Percentiles rank a stretch among this genome's conserved stretches.
These are phyloP conservation scores for Ogataea nonfermentans DNA, from an alignment of 805 yeast species.

Conservation along the genomic window DNA sequence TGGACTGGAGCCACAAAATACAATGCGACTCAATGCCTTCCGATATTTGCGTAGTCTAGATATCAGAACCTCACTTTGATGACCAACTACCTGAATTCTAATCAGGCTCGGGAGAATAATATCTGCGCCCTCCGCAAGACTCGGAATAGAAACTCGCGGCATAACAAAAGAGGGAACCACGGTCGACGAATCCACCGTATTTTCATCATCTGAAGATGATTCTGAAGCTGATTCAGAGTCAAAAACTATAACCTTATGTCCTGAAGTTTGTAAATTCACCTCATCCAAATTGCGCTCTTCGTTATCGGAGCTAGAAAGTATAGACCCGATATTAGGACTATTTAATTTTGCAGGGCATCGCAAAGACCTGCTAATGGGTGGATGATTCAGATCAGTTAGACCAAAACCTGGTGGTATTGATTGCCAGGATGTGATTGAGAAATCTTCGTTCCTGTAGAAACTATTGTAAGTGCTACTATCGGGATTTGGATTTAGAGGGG, in stretches of 20 bases:
- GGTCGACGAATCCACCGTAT: conserved; percentile 29
- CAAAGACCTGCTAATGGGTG: conserved; percentile 3
- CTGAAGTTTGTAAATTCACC: conserved; percentile 8
- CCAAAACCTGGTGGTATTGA: conserved; percentile 22
- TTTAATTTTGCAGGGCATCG: conserved; percentile 9
- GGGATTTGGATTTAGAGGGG: conserved; percentile 3
- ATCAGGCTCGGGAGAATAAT: conserved; percentile 6
- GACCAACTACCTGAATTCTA: conserved; percentile 31
- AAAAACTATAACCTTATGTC: conserved; percentile 25
- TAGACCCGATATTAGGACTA: conserved; percentile 31
- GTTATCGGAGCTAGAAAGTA: conserved; percentile 35
- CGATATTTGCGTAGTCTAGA: conserved; percentile 27
- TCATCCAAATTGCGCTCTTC: conserved; percentile 26
- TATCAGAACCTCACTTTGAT: conserved; percentile 19
- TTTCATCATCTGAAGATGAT: conserved; percentile 24
- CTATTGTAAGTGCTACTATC: conserved; percentile 5
- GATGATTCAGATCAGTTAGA: not conserved
- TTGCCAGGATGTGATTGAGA: conserved; percentile 37
- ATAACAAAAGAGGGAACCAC: conserved; percentile 37
- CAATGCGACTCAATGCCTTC: conserved; percentile 30
- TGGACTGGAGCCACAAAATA: conserved; percentile 27
- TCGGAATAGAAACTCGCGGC: conserved; percentile 35
- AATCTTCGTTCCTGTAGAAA: conserved; percentile 25
- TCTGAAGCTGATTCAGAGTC: conserved; percentile 26
- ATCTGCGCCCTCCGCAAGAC: conserved; percentile 9